phyloP scores from a whole-genome alignment of 371 early-diverging fungal species.

The Mortierella sp. region DNA sequence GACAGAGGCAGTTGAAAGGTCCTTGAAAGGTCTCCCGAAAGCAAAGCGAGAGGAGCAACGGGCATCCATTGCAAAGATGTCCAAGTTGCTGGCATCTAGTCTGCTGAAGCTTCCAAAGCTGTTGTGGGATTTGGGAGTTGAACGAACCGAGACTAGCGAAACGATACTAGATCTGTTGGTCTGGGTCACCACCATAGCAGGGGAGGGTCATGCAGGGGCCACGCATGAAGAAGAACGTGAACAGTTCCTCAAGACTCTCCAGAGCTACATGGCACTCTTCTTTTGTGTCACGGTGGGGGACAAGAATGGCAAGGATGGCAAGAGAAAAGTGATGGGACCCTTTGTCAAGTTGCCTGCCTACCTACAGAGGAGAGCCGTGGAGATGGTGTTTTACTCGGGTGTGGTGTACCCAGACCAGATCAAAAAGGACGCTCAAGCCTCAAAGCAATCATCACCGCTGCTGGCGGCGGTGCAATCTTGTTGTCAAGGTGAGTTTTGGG shows the following conservation, averaged over 20 bases:
- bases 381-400: slow-evolving; percentile 59
- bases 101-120: slow-evolving; percentile 63
- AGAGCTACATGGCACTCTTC: slow-evolving; percentile 59
- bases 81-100: slow-evolving; percentile 41
- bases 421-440: slow-evolving; percentile 1
- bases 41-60: slow-evolving; percentile 30
- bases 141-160: slow-evolving; percentile 59
- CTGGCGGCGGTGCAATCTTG: slow-evolving; percentile 43
- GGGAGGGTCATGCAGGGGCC: slow-evolving; percentile 36
- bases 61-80: slow-evolving; percentile 37
- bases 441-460: slow-evolving; percentile 23
- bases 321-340: slow-evolving; percentile 60
- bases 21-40: slow-evolving; percentile 20
- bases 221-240: slow-evolving; percentile 52
- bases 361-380: slow-evolving; percentile 61
- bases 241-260: slow-evolving; percentile 54
- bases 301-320: slow-evolving; percentile 33
- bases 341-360: slow-evolving; percentile 57
- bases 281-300: slow-evolving; percentile 58
- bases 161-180: slow-evolving; percentile 50
- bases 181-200: slow-evolving; percentile 31
- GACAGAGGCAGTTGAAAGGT: not conserved
- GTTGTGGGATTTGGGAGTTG: slow-evolving; percentile 63
- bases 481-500: slow-evolving; percentile 33
- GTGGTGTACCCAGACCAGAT: slow-evolving; percentile 1